A percentile compares a stretch with the other conserved stretches of the same genome.
Conservation (phyloP, 805 yeast genomes). For the Myxozyma mucilagina region DNA sequence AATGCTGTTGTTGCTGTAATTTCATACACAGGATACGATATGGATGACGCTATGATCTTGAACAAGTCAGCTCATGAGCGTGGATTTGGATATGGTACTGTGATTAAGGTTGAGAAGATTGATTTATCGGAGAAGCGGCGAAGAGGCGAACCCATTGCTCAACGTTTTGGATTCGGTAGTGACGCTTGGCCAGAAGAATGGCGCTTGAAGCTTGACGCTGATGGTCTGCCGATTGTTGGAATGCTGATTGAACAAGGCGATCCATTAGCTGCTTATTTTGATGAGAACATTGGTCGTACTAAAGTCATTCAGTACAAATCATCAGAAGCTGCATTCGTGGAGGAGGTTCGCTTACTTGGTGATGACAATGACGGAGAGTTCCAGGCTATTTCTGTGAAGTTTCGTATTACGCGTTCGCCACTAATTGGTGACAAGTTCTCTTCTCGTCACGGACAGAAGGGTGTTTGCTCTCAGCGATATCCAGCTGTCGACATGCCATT, state of each 20-base stretch:
- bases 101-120: slow-evolving; percentile 89
- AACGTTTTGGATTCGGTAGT: slow-evolving; percentile 89
- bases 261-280: slow-evolving; percentile 89
- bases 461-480: slow-evolving; percentile 98
- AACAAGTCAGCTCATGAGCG: slow-evolving; percentile 97
- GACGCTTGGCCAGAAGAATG: slow-evolving; percentile 92
- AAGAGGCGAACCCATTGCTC: slow-evolving; percentile 91
- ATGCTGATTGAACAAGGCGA: slow-evolving; percentile 90
- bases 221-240: slow-evolving; percentile 91
- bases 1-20: slow-evolving; percentile 99
- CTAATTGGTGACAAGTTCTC: slow-evolving; percentile 97
- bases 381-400: slow-evolving; percentile 83
- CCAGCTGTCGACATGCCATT: slow-evolving; percentile 97
- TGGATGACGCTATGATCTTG: slow-evolving; percentile 99
- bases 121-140: slow-evolving; percentile 76
- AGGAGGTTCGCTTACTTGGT: slow-evolving; percentile 89
- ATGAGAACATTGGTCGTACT: slow-evolving; percentile 87
- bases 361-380: slow-evolving; percentile 81
- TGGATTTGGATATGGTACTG: slow-evolving; percentile 97
- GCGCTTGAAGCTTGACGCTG: slow-evolving; percentile 84
- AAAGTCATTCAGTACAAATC: slow-evolving; percentile 91
- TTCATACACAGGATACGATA: slow-evolving; percentile 98
- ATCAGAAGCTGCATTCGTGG: slow-evolving; percentile 90
- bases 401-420: slow-evolving; percentile 87
- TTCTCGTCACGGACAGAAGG: slow-evolving; percentile 97